These are phyloP conservation scores for Talaromyces nanjingensis DNA, from an alignment of 495 filamentous ascomycete genomes.

Conservation along the genomic window DNA sequence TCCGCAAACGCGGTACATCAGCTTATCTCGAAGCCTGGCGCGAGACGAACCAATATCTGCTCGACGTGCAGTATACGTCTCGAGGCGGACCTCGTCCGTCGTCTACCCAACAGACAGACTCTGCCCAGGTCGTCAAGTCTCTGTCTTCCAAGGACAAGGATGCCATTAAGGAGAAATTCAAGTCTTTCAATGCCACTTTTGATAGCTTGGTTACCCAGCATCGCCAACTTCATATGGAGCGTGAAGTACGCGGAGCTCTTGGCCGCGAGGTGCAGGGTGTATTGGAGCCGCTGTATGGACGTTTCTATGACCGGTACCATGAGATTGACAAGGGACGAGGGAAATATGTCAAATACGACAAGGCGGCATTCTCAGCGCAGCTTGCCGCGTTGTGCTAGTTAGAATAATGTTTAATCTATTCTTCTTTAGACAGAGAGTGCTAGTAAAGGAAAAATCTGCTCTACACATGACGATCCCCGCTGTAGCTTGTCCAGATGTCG, in stretches of 20 bases:
- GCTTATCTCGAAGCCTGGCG: conserved; percentile 86
- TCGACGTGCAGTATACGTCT: conserved; percentile 90
- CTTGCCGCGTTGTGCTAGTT: conserved; percentile 32
- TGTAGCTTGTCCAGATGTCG: not conserved
- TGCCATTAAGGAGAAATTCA: conserved; percentile 92
- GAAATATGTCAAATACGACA: conserved; percentile 97
- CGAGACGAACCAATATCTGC: conserved; percentile 73
- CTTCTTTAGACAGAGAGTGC: not conserved
- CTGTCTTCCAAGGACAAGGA: conserved; percentile 87
- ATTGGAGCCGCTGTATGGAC: conserved; percentile 86
- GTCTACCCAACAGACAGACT: conserved; percentile 63
- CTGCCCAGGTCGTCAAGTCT: conserved; percentile 71
- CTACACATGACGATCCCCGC: too few species aligned
- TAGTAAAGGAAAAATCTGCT: too few species aligned
- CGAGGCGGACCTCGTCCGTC: conserved; percentile 56
- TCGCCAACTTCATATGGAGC: conserved; percentile 75
- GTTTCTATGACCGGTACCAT: conserved; percentile 97
- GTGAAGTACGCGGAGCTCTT: conserved; percentile 73
- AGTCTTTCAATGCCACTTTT: conserved; percentile 82
- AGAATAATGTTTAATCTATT: not conserved
- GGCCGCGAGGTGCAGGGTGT: conserved; percentile 77
- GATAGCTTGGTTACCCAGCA: conserved; percentile 80
- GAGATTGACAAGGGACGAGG: conserved; percentile 94
- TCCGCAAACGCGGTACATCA: conserved; percentile 77
- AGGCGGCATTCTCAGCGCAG: conserved; percentile 47